Percentiles rank a stretch among this genome's conserved stretches.
Conservation (phyloP, 2,329 filamentous ascomycete genomes). For the Metarhizium sp. region DNA sequence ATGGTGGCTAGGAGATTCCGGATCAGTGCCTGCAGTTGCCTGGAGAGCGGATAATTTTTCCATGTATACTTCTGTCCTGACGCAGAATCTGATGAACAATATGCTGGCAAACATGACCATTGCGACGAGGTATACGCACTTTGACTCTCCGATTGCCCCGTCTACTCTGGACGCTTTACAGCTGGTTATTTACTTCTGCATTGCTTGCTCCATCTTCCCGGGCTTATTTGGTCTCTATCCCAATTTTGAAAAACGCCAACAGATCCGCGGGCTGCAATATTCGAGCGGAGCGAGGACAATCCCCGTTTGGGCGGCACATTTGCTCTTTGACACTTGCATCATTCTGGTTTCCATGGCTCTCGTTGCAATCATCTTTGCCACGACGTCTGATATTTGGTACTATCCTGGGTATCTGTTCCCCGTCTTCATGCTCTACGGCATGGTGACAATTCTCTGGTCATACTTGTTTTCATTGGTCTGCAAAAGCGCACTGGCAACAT, state of each 20-base stretch:
- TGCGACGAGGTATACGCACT: constrained; percentile 57
- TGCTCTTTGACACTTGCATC: constrained; percentile 69
- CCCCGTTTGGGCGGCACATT: constrained; percentile 78
- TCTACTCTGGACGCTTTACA: constrained; percentile 65
- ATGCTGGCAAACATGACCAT: constrained; percentile 57
- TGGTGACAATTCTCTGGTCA: constrained; percentile 65
- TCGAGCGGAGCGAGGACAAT: constrained; percentile 79
- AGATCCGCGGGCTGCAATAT: constrained; percentile 79
- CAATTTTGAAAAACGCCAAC: constrained; percentile 69
- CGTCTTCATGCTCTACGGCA: constrained; percentile 70
- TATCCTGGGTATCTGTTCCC: constrained; percentile 73
- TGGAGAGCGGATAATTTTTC: constrained; percentile 53
- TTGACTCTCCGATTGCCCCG: constrained; percentile 59
- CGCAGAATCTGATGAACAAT: constrained; percentile 52
- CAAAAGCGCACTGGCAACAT: constrained; percentile 70
- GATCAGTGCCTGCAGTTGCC: constrained; percentile 52
- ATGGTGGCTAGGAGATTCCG: constrained; percentile 57
- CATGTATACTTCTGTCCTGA: constrained; percentile 41
- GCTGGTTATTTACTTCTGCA: constrained; percentile 70
- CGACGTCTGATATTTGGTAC: constrained; percentile 60
- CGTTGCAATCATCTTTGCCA: constrained; percentile 59
- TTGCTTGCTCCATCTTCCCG: constrained; percentile 70
- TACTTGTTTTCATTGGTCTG: constrained; percentile 78
- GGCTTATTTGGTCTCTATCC: constrained; percentile 85
- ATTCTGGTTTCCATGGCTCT: constrained; percentile 57